These are phyloP conservation scores for Sarocladium strictum DNA, from an alignment of 2,329 filamentous ascomycete genomes.

Conservation along the genomic window DNA sequence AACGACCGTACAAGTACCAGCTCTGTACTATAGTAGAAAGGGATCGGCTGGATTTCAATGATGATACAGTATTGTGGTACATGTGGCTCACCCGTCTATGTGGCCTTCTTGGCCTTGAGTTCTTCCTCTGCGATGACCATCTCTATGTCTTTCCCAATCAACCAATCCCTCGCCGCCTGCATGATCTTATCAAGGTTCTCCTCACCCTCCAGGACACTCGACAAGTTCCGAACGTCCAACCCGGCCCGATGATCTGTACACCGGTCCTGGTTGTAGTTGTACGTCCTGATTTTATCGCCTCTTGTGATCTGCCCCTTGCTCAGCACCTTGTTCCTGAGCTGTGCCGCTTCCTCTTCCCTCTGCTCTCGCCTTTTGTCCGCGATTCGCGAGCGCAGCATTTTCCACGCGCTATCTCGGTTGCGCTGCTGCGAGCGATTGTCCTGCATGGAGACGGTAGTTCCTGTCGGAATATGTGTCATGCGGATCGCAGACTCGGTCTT, in stretches of 20 bases:
- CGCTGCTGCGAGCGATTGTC: conserved; percentile 85
- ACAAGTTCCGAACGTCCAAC: conserved; percentile 71
- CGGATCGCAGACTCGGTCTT: conserved; percentile 95
- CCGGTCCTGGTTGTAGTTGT: conserved; percentile 54
- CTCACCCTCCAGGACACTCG: conserved; percentile 70
- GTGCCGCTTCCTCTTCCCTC: conserved; percentile 72
- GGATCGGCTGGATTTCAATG: neutral
- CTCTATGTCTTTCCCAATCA: conserved; percentile 68
- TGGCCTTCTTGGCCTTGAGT: conserved; percentile 20
- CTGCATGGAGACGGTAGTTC: conserved; percentile 84
- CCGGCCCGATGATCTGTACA: conserved; percentile 7
- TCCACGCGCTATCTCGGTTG: conserved; percentile 85
- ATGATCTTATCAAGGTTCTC: conserved; percentile 69
- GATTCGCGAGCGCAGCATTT: conserved; percentile 71
- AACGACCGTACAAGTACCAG: neutral
- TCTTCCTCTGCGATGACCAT: conserved; percentile 61
- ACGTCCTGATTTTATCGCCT: conserved; percentile 90
- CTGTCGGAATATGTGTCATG: conserved; percentile 83
- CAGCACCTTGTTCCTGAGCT: conserved; percentile 71
- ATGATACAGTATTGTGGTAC: neutral
- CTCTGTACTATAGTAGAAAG: too few relatives aligned
- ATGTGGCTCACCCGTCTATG: neutral
- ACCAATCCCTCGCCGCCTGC: conserved; percentile 70
- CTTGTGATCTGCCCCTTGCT: conserved; percentile 77
- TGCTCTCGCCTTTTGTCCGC: conserved; percentile 76